Evolutionary conservation across 2,329 filamentous ascomycete genomes (phyloP).

Genomic region (Trichoderma guizhouense): DNA sequence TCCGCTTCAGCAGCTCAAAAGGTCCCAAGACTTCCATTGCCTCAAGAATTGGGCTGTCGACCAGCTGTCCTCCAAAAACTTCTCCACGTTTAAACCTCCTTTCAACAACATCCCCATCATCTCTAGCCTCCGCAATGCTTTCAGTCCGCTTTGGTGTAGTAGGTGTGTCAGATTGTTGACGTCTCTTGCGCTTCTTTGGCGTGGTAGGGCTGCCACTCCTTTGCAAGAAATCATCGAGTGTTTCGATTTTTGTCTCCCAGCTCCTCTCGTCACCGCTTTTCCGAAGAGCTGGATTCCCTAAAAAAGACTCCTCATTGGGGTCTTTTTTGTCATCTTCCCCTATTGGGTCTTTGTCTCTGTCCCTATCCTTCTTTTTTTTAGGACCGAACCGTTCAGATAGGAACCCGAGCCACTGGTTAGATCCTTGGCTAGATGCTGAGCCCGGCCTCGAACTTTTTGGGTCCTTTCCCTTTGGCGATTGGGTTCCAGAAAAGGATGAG

Average conservation of each 20-base stretch:
- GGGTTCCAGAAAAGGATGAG: background rate
- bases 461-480: background rate
- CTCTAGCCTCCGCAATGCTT: slow-evolving; percentile 23
- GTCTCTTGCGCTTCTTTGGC: background rate
- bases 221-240: slow-evolving; percentile 11
- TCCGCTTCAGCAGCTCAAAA: slow-evolving; percentile 31
- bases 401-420: slow-evolving; percentile 22
- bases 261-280: slow-evolving; percentile 41
- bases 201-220: background rate
- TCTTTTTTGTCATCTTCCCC: slow-evolving; percentile 20
- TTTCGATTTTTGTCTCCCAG: slow-evolving; percentile 15
- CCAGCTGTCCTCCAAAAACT: slow-evolving; percentile 27
- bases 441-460: background rate
- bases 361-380: slow-evolving; percentile 19
- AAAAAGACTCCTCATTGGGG: slow-evolving; percentile 40
- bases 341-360: slow-evolving; percentile 27
- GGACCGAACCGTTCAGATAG: slow-evolving; percentile 35
- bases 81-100: slow-evolving; percentile 26
- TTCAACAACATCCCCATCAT: slow-evolving; percentile 19
- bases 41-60: slow-evolving; percentile 40
- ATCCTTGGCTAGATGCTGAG: background rate
- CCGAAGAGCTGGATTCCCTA: slow-evolving; percentile 45
- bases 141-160: slow-evolving; percentile 18
- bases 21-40: slow-evolving; percentile 17
- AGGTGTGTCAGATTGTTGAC: background rate